Base-by-base conservation (phyloP, 768 basidiomycete species). In the Filobasidium wieringae region DNA sequence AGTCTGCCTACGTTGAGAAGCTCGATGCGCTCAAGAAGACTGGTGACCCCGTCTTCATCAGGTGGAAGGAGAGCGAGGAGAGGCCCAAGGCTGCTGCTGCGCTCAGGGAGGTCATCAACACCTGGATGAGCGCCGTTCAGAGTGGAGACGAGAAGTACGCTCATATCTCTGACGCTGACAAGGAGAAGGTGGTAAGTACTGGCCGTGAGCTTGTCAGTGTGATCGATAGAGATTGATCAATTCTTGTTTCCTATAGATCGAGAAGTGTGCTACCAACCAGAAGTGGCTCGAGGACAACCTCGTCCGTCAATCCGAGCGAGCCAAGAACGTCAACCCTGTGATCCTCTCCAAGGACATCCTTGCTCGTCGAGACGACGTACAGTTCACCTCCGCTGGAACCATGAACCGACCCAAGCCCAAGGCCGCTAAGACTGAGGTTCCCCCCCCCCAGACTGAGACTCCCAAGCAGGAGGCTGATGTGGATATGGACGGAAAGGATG, bases 251-350 rank as follows among this genome's bases (percentile, higher is more conserved):
- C 34, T 84, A 75, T 82, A 89, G 77, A 71, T 96, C 65, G 95
- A 99, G 77, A 87, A 86, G 74, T 84, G 84, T 57, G 95, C 87
- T 52, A 89, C 84, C 9, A 78, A 85, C 36, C 85, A 89, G 76
- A 87, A 95, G 76, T 97, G 93, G 95, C 80, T 99, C 57, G 88
- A 95, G 68, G 92, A 99, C 79, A 82, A 87, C 79, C 82, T 82
- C 59, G 84, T 82, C 60, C 78, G 84, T 65, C 95, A 97, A 79
- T 79, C 81, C 7, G 93, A 97, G 79, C 79, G 84, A 55, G 76
- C 85, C 72, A 93, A 95, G 84, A 86, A 87, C 71, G 82, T 84
- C 55, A 85, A 92, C 71, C 85, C 90, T 26, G 81, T 88, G 59
- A 74, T 97, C 73, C 89, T 80, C 58, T 80, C 78, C 50, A 83